Percentiles rank a stretch among this genome's conserved stretches.
phyloP scores from a whole-genome alignment of 371 early-diverging fungal genomes.

The Mucor mucedo region DNA sequence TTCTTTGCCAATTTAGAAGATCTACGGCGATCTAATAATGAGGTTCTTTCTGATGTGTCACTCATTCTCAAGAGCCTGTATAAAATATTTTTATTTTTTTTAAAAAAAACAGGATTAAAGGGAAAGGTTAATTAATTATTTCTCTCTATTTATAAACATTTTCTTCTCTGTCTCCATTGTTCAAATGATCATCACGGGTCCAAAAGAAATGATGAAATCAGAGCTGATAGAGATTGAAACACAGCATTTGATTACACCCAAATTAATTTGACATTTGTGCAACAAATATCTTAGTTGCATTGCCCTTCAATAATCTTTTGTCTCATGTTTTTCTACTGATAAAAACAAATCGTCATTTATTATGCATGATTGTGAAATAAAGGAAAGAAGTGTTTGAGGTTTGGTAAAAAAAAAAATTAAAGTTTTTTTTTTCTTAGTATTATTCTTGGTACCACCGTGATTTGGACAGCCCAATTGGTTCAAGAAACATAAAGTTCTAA shows the following conservation, averaged over 20 bases:
- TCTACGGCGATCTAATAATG: slow-evolving; percentile 37
- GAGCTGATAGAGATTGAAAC: background rate
- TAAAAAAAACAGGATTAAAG: background rate
- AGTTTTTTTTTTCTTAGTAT: too few relatives aligned
- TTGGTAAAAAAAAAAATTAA: too few relatives aligned
- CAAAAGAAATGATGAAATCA: slow-evolving; percentile 3
- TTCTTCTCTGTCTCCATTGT: background rate
- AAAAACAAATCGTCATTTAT: too few relatives aligned
- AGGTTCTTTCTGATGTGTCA: slow-evolving; percentile 26
- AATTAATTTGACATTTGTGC: background rate
- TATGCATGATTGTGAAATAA: too few relatives aligned
- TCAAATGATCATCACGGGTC: slow-evolving; percentile 1
- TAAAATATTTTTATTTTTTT: too few relatives aligned
- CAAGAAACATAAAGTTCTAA: too few relatives aligned
- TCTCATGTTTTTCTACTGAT: too few relatives aligned
- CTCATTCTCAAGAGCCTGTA: background rate
- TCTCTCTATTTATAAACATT: background rate
- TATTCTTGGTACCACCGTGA: too few relatives aligned
- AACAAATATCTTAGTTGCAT: background rate
- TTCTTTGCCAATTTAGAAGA: slow-evolving; percentile 13
- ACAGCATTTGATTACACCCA: background rate
- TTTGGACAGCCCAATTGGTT: too few relatives aligned
- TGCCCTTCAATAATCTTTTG: too few relatives aligned
- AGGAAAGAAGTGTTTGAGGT: too few relatives aligned
- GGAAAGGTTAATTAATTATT: background rate